phyloP scores from a whole-genome alignment of 805 yeast species.

The Saccharomyces jurei region DNA sequence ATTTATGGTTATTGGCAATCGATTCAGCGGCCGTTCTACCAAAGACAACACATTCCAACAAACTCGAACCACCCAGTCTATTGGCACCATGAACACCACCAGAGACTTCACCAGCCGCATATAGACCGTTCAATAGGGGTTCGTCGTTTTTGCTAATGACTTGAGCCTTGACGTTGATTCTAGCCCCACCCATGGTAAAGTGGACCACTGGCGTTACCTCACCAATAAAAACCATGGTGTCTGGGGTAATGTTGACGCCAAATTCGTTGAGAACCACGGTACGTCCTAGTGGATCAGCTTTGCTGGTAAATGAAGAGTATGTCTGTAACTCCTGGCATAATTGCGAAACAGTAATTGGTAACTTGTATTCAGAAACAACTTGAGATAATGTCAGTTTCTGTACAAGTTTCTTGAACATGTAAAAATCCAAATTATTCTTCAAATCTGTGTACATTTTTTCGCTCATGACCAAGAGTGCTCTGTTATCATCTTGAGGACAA shows the following conservation, averaged over 20 bases:
- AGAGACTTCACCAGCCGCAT: slow-evolving; percentile 59
- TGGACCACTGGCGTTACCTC: slow-evolving; percentile 55
- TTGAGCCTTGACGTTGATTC: slow-evolving; percentile 41
- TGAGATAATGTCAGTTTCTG: slow-evolving; percentile 25
- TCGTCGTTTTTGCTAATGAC: slow-evolving; percentile 32
- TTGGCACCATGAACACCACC: slow-evolving; percentile 65
- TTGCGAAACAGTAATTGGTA: slow-evolving; percentile 19
- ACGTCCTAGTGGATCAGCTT: slow-evolving; percentile 33
- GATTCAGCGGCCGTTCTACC: slow-evolving; percentile 44
- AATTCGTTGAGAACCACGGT: slow-evolving; percentile 28
- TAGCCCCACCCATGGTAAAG: slow-evolving; percentile 62
- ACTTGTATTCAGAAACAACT: slow-evolving; percentile 19
- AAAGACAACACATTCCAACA: slow-evolving; percentile 54
- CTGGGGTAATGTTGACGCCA: slow-evolving; percentile 16
- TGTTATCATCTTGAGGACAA: slow-evolving; percentile 24
- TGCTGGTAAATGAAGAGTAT: slow-evolving; percentile 14
- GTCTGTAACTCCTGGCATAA: slow-evolving; percentile 19
- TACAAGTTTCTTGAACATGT: slow-evolving; percentile 34
- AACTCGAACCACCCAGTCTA: slow-evolving; percentile 51
- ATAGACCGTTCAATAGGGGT: slow-evolving; percentile 37
- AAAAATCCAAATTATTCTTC: slow-evolving; percentile 44
- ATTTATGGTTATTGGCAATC: slow-evolving; percentile 11
- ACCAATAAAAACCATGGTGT: slow-evolving; percentile 37
- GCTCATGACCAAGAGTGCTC: slow-evolving; percentile 34
- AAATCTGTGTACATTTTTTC: slow-evolving; percentile 39